Base-by-base conservation (phyloP, 805 yeast genomes). In the Wickerhamomyces chaumierensis region DNA sequence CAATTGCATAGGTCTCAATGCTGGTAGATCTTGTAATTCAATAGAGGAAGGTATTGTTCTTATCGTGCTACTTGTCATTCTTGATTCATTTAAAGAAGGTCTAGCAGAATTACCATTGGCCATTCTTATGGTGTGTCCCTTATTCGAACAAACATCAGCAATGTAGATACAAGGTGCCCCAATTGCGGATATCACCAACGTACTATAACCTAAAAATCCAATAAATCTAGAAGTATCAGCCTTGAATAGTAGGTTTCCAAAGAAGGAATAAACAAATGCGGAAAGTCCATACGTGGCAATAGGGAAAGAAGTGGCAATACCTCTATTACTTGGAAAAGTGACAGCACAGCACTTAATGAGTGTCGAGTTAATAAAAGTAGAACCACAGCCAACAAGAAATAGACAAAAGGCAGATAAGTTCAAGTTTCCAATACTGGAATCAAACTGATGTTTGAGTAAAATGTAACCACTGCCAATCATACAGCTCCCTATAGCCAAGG, bases 251-350 rank as follows among this genome's bases (percentile, higher is more conserved):
- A 63, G 45, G 11, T 73, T 59, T 2, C 78, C 79, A 18, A 75
- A 48, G 2, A 69, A 62, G 1, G 87, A 78, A 52, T 72, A 78
- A 37, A 78, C 66, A 48, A 79, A 67, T 4, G 92, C 92, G 53
- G 82, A 74, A 14, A 80, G 65, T 0, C 94, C 94, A 55, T 78
- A 81, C 34, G 81, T 69, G 1, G 88, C 78, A 55, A 81, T 66
- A 3, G 90, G 87, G 34, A 81, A 63, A 0, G 86, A 73, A 0
- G 92, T 78, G 4, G 92, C 88, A 9, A 81, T 64, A 2, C 92
- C 94, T 39, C 84, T 58, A 31, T 70, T 62, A 33, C 70, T 64
- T 0, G 94, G 90, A 51, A 76, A 80, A 35, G 70, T 66, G 32
- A 80, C 62, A 18, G 87, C 85, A 41, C 86, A 78, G 51, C 87